phyloP scores from a whole-genome alignment of 2,329 filamentous ascomycete genomes.

The Rutstroemia sp. region DNA sequence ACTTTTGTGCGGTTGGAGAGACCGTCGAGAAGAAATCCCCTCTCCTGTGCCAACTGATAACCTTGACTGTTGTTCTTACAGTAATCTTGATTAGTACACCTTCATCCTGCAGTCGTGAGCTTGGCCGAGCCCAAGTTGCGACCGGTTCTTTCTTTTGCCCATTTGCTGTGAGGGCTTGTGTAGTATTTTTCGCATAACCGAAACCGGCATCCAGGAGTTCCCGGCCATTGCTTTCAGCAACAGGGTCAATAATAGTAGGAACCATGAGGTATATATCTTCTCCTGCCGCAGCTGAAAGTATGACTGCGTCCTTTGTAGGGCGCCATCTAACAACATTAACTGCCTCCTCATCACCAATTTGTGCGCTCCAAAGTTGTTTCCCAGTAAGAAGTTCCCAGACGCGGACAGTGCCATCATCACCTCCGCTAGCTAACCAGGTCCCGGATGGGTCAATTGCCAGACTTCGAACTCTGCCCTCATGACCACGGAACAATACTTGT shows the following conservation, averaged over 20 bases:
- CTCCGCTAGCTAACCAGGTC: constrained; percentile 80
- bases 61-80: constrained; percentile 74
- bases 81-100: constrained; percentile 76
- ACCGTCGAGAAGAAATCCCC: constrained; percentile 94
- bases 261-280: constrained; percentile 83
- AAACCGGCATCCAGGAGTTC: constrained; percentile 83
- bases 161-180: constrained; percentile 42
- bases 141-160: constrained; percentile 64
- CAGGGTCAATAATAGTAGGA: constrained; percentile 63
- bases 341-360: constrained; percentile 68
- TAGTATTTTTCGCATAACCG: constrained; percentile 72
- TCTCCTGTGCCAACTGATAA: constrained; percentile 85
- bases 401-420: constrained; percentile 86
- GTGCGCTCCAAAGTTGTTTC: constrained; percentile 78
- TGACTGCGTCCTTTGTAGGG: constrained; percentile 69
- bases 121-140: constrained; percentile 78
- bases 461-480: constrained; percentile 80
- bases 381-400: constrained; percentile 86
- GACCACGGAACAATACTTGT: constrained; percentile 79
- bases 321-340: constrained; percentile 88
- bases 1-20: constrained; percentile 68
- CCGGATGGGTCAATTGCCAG: constrained; percentile 81
- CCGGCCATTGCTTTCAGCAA: constrained; percentile 65
- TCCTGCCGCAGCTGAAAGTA: constrained; percentile 76
- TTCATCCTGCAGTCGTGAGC: constrained; percentile 62